Percentiles rank a stretch among this genome's conserved stretches.
These are phyloP conservation scores for Sporopachydermia lactativora DNA, from an alignment of 805 yeast genomes.

Conservation along the genomic window DNA sequence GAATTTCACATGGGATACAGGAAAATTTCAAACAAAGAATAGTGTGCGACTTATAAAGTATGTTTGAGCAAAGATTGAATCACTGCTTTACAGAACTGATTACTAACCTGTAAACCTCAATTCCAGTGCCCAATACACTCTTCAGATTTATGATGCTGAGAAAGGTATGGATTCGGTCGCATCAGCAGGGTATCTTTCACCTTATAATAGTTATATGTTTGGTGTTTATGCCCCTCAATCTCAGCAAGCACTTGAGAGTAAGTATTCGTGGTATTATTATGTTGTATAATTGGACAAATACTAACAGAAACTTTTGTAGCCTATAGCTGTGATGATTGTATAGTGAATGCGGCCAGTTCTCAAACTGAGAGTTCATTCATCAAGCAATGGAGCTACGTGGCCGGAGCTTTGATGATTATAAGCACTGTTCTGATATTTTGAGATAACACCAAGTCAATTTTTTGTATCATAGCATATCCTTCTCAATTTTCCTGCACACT, in stretches of 20 bases:
- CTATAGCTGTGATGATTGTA: too few relatives aligned
- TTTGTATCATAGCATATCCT: too few relatives aligned
- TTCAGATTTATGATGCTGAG: constrained; percentile 21
- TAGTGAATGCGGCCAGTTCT: too few relatives aligned
- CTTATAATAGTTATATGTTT: constrained; percentile 16
- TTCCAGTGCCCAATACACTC: constrained; percentile 22
- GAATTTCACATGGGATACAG: constrained; percentile 23
- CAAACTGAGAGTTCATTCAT: too few relatives aligned
- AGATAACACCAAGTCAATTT: too few relatives aligned
- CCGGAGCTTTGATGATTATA: too few relatives aligned
- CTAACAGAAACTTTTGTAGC: too few relatives aligned
- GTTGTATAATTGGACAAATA: too few relatives aligned
- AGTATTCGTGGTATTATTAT: not conserved
- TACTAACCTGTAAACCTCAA: constrained; percentile 14
- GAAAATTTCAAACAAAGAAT: constrained; percentile 14
- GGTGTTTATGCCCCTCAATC: constrained; percentile 24
- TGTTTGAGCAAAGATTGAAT: not conserved
- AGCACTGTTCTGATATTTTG: too few relatives aligned
- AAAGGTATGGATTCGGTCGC: constrained; percentile 15
- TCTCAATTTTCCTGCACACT: too few relatives aligned
- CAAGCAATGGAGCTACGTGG: too few relatives aligned
- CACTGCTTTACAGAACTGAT: too few relatives aligned
- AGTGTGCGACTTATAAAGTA: constrained; percentile 7
- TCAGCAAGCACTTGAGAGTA: constrained; percentile 14
- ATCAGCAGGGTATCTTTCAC: constrained; percentile 21